Base-by-base conservation (phyloP, 192 early-diverging fungal genomes). In the Pilaira anomala region DNA sequence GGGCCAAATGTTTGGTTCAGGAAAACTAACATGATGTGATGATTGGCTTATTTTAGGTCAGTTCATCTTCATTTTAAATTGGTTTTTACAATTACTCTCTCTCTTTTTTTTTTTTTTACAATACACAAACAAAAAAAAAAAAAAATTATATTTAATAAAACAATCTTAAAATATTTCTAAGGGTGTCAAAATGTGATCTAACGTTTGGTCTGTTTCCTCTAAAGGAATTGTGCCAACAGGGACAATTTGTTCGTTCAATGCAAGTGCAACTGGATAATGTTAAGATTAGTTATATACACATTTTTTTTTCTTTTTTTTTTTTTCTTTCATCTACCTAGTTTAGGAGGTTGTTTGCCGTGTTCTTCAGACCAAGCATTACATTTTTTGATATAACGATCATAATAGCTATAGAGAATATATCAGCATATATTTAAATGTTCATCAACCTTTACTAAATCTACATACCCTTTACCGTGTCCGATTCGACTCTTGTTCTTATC, bases 391-490 rank as follows among this genome's bases (percentile, higher is more conserved):
- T 82, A 87, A 18, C 73, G 73, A 58, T 87, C 85, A 63, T 87
- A 87, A 61, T 87, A 87, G 0, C 83, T 81, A 51, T 18, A 46
- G 21, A 58, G 53, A 39, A 16, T n/a, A n/a, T n/a, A n/a, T n/a
- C n/a, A n/a, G n/a, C n/a, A n/a, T n/a, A n/a, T 13, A 40, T 13
- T 53, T 11, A 9, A 2, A 1, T 8, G 26, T 9, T 9, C 11
- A 40, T 50, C 12, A n/a, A 21, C 25, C 19, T 3, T 24, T 28
- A 52, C 24, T 24, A 7, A 9, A 8, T 39, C 9, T 54, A n/a
- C 56, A 53, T 71, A 84, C 77, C 85, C 86, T 76, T 80, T 81
- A 16, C 86, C 86, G 54, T 87, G 86, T 12, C 86, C 86, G 24
- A 87, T 68, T 19, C 86, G 65, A 60, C 80, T 81, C 60, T 80